A percentile compares a stretch with the other conserved stretches of the same genome.
phyloP scores from a whole-genome alignment of 208 protist species.

The Trypanosoma grayi region DNA sequence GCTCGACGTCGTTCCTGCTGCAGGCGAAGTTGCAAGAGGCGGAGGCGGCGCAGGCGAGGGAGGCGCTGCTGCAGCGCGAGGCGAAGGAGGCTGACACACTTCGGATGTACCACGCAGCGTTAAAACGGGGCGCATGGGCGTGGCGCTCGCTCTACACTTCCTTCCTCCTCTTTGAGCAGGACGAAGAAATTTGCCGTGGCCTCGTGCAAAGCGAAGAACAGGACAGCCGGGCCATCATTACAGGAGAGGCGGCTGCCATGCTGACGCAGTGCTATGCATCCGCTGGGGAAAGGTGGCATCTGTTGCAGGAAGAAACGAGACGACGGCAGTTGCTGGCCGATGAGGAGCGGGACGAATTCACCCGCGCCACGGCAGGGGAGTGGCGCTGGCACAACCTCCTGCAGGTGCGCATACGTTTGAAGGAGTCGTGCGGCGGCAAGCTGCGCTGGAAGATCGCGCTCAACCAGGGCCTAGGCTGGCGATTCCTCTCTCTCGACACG shows the following conservation, averaged over 20 bases:
- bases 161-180: constrained; percentile 16
- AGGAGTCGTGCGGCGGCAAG: constrained; percentile 1
- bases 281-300: neutral
- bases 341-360: constrained; percentile 3
- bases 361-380: constrained; percentile 3
- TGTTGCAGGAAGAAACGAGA: constrained; percentile 3
- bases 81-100: constrained; percentile 7
- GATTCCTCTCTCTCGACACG: constrained; percentile 30
- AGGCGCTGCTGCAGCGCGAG: constrained; percentile 6
- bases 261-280: neutral
- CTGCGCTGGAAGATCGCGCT: constrained; percentile 14
- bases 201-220: constrained; percentile 7
- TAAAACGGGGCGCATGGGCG: constrained; percentile 32
- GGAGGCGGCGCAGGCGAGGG: constrained; percentile 11
- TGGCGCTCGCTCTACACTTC: constrained; percentile 21
- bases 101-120: constrained; percentile 6
- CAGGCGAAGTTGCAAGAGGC: neutral
- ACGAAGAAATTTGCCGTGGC: constrained; percentile 13
- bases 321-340: neutral
- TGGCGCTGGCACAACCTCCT: constrained; percentile 34
- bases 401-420: constrained; percentile 6
- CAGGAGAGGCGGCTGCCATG: constrained; percentile 4
- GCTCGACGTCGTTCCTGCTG: constrained; percentile 5
- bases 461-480: constrained; percentile 1
- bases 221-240: constrained; percentile 3